Evolutionary conservation across 2,329 filamentous ascomycete species (phyloP).

Genomic region (Drechslerella coelobrocha): DNA sequence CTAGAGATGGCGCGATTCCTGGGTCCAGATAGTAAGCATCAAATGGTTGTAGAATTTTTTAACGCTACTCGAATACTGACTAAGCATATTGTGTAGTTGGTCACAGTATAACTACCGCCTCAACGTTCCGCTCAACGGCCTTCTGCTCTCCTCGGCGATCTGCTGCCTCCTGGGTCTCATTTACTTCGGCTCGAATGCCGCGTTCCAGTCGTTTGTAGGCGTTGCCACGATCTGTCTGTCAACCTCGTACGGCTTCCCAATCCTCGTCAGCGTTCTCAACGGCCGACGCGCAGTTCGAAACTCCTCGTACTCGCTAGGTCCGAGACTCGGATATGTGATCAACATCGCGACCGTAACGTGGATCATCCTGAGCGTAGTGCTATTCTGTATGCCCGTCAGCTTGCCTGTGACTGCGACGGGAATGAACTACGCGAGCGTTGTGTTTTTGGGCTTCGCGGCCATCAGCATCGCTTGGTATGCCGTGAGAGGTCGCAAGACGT

Average conservation of each 20-base stretch:
- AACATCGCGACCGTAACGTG: constrained; percentile 73
- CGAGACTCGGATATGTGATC: constrained; percentile 71
- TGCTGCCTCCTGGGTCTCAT: constrained; percentile 77
- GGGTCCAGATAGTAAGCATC: constrained; percentile 64
- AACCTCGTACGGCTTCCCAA: constrained; percentile 76
- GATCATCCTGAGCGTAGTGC: constrained; percentile 72
- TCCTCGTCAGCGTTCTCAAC: constrained; percentile 73
- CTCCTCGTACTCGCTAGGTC: constrained; percentile 73
- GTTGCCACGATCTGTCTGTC: constrained; percentile 80
- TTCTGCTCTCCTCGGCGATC: constrained; percentile 72
- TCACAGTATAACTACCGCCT: constrained; percentile 69
- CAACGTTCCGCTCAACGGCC: constrained; percentile 73
- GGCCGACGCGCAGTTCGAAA: constrained; percentile 70
- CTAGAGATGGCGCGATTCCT: constrained; percentile 76
- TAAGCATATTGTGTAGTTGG: constrained; percentile 61
- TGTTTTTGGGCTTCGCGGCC: constrained; percentile 69
- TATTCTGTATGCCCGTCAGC: constrained; percentile 77
- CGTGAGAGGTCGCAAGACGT: constrained; percentile 68
- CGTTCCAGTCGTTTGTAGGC: constrained; percentile 80
- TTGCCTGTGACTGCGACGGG: constrained; percentile 65
- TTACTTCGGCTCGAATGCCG: constrained; percentile 74
- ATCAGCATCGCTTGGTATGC: constrained; percentile 71
- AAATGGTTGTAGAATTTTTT: not conserved
- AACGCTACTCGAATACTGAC: not conserved
- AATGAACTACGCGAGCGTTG: constrained; percentile 73